These are phyloP conservation scores for Salvia splendens DNA, from an alignment of 257 asterid species.

Conservation along the genomic window DNA sequence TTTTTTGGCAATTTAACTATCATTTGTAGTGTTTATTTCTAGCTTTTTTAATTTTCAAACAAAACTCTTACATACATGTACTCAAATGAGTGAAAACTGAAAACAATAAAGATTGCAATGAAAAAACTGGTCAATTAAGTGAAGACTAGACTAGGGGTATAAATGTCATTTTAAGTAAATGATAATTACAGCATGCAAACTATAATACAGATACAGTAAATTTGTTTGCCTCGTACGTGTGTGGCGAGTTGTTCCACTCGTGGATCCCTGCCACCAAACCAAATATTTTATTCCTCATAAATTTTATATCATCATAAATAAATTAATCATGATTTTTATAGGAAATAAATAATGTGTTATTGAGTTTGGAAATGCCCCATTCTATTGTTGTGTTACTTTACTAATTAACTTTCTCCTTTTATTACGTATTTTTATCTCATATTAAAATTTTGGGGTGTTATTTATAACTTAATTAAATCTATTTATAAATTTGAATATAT, in stretches of 20 bases:
- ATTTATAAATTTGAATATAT: too few relatives aligned
- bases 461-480: too few relatives aligned
- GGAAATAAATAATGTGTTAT: background rate
- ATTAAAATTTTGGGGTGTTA: too few relatives aligned
- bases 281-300: background rate
- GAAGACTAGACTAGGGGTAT: background rate
- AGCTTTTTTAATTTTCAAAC: too few relatives aligned
- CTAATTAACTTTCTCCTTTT: background rate
- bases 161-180: background rate
- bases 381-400: too few relatives aligned
- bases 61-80: too few relatives aligned
- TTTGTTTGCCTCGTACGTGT: conserved; percentile 24
- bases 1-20: too few relatives aligned
- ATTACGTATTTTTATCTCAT: too few relatives aligned
- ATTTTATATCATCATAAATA: background rate
- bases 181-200: background rate
- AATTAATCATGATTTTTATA: background rate
- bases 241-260: conserved; percentile 20
- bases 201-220: conserved; percentile 19
- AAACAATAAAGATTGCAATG: background rate
- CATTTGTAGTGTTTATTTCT: too few relatives aligned
- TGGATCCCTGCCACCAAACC: conserved; percentile 28
- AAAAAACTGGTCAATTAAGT: background rate
- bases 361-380: background rate
- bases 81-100: conserved; percentile 6